Percentiles rank a stretch among this genome's conserved stretches.
These are phyloP conservation scores for Favolaschia claudopus DNA, from an alignment of 768 basidiomycete species.

Conservation along the genomic window DNA sequence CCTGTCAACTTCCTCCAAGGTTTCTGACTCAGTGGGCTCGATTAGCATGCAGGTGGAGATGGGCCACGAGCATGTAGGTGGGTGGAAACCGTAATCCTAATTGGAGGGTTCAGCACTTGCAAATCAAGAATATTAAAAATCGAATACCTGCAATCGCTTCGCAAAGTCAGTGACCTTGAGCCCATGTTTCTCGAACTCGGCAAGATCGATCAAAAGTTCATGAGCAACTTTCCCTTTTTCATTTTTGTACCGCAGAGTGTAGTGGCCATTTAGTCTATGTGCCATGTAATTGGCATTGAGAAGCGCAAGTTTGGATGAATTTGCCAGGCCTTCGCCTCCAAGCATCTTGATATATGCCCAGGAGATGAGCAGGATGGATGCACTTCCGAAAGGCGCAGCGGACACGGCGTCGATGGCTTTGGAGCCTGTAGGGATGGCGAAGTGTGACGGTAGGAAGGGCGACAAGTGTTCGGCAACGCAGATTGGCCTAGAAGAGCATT, in stretches of 20 bases:
- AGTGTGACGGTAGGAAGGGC: conserved; percentile 93
- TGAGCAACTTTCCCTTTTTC: conserved; percentile 93
- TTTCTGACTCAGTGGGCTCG: conserved; percentile 97
- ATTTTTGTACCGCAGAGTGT: conserved; percentile 90
- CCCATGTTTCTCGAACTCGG: conserved; percentile 91
- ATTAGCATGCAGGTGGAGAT: conserved; percentile 97
- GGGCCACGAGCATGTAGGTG: conserved; percentile 98
- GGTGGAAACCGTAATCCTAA: conserved; percentile 93
- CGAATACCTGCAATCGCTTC: conserved; percentile 92
- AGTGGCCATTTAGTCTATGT: conserved; percentile 81
- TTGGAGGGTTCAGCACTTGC: background rate
- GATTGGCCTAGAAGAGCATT: conserved; percentile 67
- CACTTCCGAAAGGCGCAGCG: conserved; percentile 92
- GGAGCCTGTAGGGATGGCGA: conserved; percentile 78
- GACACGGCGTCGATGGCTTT: conserved; percentile 87
- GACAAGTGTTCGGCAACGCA: conserved; percentile 93
- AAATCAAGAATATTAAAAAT: conserved; percentile 17
- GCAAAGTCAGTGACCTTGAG: conserved; percentile 96
- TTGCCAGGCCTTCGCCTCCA: conserved; percentile 88
- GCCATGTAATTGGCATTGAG: conserved; percentile 99
- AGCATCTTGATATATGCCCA: conserved; percentile 99
- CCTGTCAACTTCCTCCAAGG: conserved; percentile 91
- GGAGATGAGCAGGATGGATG: conserved; percentile 94
- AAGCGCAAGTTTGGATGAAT: conserved; percentile 87
- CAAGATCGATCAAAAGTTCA: conserved; percentile 93